phyloP scores from a whole-genome alignment of 2,329 filamentous ascomycete species.

The Volutella citrinella region DNA sequence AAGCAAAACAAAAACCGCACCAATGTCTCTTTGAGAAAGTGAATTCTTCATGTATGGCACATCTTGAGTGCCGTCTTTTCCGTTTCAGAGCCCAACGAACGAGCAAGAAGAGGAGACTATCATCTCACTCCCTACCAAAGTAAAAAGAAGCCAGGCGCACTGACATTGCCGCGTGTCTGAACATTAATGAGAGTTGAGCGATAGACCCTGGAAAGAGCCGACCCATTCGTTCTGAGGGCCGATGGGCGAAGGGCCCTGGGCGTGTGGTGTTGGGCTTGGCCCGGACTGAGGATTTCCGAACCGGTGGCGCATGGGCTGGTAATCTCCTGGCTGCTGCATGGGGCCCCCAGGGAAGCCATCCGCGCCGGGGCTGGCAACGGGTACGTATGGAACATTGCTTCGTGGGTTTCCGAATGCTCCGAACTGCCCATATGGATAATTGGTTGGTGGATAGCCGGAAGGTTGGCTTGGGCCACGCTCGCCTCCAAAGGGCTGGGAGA shows the following conservation, averaged over 20 bases:
- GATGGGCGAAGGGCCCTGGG: slow-evolving; percentile 40
- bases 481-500: slow-evolving; percentile 37
- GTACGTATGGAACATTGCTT: slow-evolving; percentile 26
- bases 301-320: slow-evolving; percentile 45
- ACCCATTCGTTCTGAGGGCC: slow-evolving; percentile 57
- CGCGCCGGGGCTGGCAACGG: slow-evolving; percentile 24
- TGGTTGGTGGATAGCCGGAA: slow-evolving; percentile 32
- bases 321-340: slow-evolving; percentile 39
- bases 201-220: slow-evolving; percentile 66
- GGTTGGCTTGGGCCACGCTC: slow-evolving; percentile 41
- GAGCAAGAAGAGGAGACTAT: too few species aligned
- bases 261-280: slow-evolving; percentile 32
- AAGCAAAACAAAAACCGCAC: slow-evolving; percentile 14
- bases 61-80: too few species aligned
- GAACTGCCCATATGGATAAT: slow-evolving; percentile 33
- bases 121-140: too few species aligned
- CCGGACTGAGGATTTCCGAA: slow-evolving; percentile 41
- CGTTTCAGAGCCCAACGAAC: too few species aligned
- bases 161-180: too few species aligned
- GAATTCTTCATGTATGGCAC: too few species aligned
- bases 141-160: too few species aligned
- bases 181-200: slow-evolving; percentile 63
- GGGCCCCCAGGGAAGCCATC: slow-evolving; percentile 28
- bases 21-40: too few species aligned
- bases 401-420: slow-evolving; percentile 33